Evolutionary conservation across 257 asterid genomes (phyloP).

Genomic region (Haberlea rhodopensis): DNA sequence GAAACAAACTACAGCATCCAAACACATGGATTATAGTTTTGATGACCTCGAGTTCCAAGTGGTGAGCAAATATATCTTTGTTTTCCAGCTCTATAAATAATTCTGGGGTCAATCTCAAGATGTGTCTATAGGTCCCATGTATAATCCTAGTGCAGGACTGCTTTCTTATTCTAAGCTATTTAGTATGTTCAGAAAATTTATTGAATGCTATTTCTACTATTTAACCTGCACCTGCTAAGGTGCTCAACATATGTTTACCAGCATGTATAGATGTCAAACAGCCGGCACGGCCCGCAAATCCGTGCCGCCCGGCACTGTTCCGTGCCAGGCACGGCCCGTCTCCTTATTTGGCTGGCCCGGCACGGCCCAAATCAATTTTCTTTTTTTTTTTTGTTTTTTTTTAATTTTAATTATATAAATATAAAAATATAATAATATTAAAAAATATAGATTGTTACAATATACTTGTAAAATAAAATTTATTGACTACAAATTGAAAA

Average conservation of each 20-base stretch:
- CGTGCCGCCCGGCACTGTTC: no score
- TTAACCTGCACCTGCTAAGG: slow-evolving; percentile 21
- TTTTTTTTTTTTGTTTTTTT: no score
- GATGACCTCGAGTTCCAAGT: slow-evolving; percentile 38
- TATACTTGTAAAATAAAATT: no score
- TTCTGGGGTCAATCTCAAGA: slow-evolving; percentile 11
- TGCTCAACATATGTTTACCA: slow-evolving; percentile 18
- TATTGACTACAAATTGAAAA: no score
- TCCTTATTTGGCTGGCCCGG: no score
- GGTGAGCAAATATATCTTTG: slow-evolving; percentile 39
- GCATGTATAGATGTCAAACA: no score
- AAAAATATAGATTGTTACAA: no score
- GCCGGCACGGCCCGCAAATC: no score
- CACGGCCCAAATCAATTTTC: no score
- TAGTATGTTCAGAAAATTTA: slow-evolving; percentile 15
- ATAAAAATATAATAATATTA: no score
- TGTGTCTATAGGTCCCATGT: slow-evolving; percentile 10
- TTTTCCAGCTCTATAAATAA: slow-evolving; percentile 18
- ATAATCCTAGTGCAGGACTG: slow-evolving; percentile 1
- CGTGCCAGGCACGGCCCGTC: no score
- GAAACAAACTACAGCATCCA: slow-evolving; percentile 35
- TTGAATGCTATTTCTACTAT: not conserved
- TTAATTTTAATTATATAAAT: no score
- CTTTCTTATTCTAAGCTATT: slow-evolving; percentile 5
- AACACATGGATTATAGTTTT: slow-evolving; percentile 39